phyloP scores from a whole-genome alignment of 305 asterid species.

The Solanum hybrid region DNA sequence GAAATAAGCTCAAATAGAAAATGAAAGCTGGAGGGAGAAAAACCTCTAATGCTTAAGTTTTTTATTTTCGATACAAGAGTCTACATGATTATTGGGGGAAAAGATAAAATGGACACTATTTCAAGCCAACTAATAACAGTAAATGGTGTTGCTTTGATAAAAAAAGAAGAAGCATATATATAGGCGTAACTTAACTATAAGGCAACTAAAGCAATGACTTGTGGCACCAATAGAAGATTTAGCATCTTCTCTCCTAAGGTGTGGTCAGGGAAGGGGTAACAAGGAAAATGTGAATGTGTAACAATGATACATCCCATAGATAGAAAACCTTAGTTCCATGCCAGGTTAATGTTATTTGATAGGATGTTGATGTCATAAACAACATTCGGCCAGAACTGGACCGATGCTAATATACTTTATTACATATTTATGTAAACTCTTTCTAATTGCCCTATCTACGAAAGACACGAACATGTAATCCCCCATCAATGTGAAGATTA shows the following conservation, averaged over 20 bases:
- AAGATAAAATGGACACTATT: not conserved
- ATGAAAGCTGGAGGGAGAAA: not conserved
- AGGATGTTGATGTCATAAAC: not conserved
- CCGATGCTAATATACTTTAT: not conserved
- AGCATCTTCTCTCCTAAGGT: not conserved
- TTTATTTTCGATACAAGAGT: not conserved
- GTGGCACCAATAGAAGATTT: not conserved
- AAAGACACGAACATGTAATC: constrained; percentile 30
- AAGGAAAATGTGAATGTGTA: not conserved
- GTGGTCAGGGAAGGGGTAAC: not conserved
- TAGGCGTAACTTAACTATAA: not conserved
- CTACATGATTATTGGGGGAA: not conserved
- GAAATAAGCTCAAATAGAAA: not conserved
- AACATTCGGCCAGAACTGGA: too few relatives aligned
- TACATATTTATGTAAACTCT: not conserved
- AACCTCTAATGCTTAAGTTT: not conserved
- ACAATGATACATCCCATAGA: not conserved
- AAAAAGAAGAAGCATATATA: not conserved
- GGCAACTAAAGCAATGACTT: not conserved
- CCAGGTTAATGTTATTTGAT: not conserved
- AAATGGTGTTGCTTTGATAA: not conserved
- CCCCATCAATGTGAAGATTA: constrained; percentile 58
- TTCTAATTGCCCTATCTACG: not conserved
- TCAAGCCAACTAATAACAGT: not conserved
- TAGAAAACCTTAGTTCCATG: not conserved